phyloP scores from a whole-genome alignment of 2,329 filamentous ascomycete species.

The Colletotrichum liriopes region DNA sequence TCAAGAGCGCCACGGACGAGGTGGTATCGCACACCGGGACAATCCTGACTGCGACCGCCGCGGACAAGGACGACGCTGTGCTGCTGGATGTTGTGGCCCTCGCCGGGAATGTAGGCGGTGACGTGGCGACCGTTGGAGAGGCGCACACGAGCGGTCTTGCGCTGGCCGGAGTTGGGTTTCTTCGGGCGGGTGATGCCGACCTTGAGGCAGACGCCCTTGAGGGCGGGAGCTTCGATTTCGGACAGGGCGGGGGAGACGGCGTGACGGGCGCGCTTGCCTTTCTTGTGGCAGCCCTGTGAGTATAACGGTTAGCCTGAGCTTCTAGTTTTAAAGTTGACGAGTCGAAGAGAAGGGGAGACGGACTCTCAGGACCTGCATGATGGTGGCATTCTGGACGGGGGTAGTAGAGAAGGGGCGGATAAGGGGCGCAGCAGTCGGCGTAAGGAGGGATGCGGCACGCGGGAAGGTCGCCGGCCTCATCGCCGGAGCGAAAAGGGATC shows the following conservation, averaged over 20 bases:
- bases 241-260: conserved; percentile 88
- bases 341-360: conserved; percentile 41
- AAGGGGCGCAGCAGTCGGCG: conserved; percentile 40
- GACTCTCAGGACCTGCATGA: conserved; percentile 80
- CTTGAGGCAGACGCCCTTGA: conserved; percentile 97
- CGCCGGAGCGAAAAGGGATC: conserved; percentile 52
- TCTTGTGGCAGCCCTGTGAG: conserved; percentile 78
- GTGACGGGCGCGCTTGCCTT: conserved; percentile 84
- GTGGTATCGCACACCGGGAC: conserved; percentile 97
- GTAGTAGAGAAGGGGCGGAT: conserved; percentile 72
- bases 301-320: not conserved
- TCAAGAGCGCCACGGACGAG: conserved; percentile 92
- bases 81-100: conserved; percentile 99
- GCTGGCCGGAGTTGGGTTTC: conserved; percentile 98
- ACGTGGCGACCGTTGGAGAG: conserved; percentile 89
- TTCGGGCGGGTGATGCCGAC: conserved; percentile 96
- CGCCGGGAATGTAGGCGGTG: conserved; percentile 95
- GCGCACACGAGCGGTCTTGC: conserved; percentile 93
- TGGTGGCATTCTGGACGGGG: conserved; percentile 71
- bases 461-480: conserved; percentile 45
- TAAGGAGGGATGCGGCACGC: conserved; percentile 40
- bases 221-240: conserved; percentile 78
- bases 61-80: conserved; percentile 98
- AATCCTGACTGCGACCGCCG: conserved; percentile 94
- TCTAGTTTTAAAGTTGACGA: not conserved